These are phyloP conservation scores for Colletotrichum tamarilloi DNA, from an alignment of 2,329 filamentous ascomycete species.

Conservation along the genomic window DNA sequence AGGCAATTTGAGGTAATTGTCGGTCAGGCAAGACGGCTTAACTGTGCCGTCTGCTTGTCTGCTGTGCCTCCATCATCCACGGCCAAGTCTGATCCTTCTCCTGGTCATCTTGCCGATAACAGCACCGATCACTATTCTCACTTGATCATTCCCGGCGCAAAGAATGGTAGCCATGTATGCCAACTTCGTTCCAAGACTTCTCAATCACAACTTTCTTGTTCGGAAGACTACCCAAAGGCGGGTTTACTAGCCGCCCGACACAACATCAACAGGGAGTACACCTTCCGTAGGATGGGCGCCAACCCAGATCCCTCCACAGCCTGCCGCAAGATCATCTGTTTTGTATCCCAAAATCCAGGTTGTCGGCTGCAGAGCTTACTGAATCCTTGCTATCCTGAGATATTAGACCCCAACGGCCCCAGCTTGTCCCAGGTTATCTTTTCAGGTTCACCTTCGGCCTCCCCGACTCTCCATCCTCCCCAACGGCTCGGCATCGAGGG, in stretches of 20 bases:
- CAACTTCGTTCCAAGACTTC: not conserved
- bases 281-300: too few species aligned
- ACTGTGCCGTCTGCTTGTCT: not conserved
- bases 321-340: not conserved
- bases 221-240: not conserved
- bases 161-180: not conserved
- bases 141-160: not conserved
- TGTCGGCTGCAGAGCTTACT: not conserved
- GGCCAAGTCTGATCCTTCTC: not conserved
- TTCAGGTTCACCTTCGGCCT: not conserved
- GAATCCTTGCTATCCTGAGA: not conserved
- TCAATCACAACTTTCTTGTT: too few species aligned
- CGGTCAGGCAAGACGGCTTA: not conserved
- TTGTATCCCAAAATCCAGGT: not conserved
- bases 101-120: not conserved
- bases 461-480: not conserved
- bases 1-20: not conserved
- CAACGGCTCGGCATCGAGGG: not conserved
- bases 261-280: not conserved
- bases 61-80: not conserved
- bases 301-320: not conserved
- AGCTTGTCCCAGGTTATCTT: not conserved
- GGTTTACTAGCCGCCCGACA: not conserved
- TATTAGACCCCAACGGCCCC: conserved; percentile 7
- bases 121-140: not conserved